Evolutionary conservation across 306 rosid genomes (phyloP), one percentile per base, ranked within the genome.

Genomic region (Prosopis cineraria): DNA sequence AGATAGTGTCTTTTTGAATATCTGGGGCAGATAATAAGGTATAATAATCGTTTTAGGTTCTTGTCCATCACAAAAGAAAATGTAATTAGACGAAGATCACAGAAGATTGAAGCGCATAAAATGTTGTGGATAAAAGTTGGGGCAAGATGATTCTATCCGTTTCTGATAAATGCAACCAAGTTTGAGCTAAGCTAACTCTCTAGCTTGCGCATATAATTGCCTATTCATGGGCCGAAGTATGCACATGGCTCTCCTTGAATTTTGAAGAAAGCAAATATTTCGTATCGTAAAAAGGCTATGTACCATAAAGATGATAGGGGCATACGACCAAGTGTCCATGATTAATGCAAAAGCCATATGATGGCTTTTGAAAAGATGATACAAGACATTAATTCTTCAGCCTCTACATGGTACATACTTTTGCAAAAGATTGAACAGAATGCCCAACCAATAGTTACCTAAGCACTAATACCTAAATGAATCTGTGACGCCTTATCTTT

Each of bases 291-390:
- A 76, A 53, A 66, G 74, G 48, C 39, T n/a, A 12, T n/a, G 41
- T 10, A 34, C 41, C 63, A 5, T n/a, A 27, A 69, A 47, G 47
- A 44, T 37, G 27, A 11, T 25, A 31, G 40, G 52, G 41, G 29
- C 20, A 22, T 50, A 50, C 53, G 56, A 52, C 74, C 50, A 63
- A 66, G 43, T 53, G 41, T 55, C 37, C 75, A 31, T 55, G 68
- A 55, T 78, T 20, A 41, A 68, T 55, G 25, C n/a, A 12, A 33
- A 13, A 55, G 31, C 44, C 29, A 8, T 43, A 58, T 58, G 40
- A 14, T 31, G 45, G 62, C 37, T 33, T 56, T 56, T 30, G 29
- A 78, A 78, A 41, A 63, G 75, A 77, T 39, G 44, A 4, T 19
- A 77, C 33, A 44, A 40, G 34, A 19, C 37, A 39, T 30, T 24